A percentile compares a stretch with the other conserved stretches of the same genome.
phyloP scores from a whole-genome alignment of 345 rosid genomes.

The Citrus mangshanensis region DNA sequence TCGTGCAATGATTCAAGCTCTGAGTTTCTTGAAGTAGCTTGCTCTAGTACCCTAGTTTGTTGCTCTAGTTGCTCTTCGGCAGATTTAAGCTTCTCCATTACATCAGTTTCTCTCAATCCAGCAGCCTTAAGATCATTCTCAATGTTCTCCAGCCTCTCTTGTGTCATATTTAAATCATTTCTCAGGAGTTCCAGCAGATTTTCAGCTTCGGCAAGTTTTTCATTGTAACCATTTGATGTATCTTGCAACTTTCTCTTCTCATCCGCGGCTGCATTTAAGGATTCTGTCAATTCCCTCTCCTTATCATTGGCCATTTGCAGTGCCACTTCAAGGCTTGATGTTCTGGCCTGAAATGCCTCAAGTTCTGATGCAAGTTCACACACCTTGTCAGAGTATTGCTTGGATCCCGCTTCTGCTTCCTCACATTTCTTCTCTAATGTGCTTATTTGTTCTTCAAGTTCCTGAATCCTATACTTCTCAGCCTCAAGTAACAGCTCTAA shows the following conservation, averaged over 20 bases:
- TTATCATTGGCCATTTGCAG: slow-evolving; percentile 57
- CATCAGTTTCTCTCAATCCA: slow-evolving; percentile 61
- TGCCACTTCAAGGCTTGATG: slow-evolving; percentile 71
- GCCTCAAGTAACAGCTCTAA: slow-evolving; percentile 87
- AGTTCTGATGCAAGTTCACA: slow-evolving; percentile 69
- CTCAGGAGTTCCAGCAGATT: slow-evolving; percentile 60
- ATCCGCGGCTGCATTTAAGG: slow-evolving; percentile 44
- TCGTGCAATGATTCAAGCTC: slow-evolving; percentile 67
- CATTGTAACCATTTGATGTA: slow-evolving; percentile 37
- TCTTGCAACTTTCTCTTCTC: slow-evolving; percentile 79
- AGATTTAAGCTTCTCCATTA: slow-evolving; percentile 66
- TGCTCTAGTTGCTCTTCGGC: slow-evolving; percentile 67
- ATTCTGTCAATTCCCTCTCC: slow-evolving; percentile 59
- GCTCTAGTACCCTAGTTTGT: slow-evolving; percentile 54
- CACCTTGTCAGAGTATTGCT: slow-evolving; percentile 43
- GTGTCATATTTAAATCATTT: slow-evolving; percentile 64
- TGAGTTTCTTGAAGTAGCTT: slow-evolving; percentile 45
- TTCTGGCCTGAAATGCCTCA: slow-evolving; percentile 61
- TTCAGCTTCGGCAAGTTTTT: slow-evolving; percentile 69
- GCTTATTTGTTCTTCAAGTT: slow-evolving; percentile 79
- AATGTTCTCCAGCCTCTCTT: slow-evolving; percentile 52
- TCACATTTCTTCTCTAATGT: slow-evolving; percentile 61
- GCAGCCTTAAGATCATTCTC: slow-evolving; percentile 65
- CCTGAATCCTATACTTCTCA: slow-evolving; percentile 85
- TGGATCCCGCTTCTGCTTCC: slow-evolving; percentile 64